These are phyloP conservation scores for Nigrospora sphaerica DNA, from an alignment of 2,329 filamentous ascomycete genomes.

Conservation along the genomic window DNA sequence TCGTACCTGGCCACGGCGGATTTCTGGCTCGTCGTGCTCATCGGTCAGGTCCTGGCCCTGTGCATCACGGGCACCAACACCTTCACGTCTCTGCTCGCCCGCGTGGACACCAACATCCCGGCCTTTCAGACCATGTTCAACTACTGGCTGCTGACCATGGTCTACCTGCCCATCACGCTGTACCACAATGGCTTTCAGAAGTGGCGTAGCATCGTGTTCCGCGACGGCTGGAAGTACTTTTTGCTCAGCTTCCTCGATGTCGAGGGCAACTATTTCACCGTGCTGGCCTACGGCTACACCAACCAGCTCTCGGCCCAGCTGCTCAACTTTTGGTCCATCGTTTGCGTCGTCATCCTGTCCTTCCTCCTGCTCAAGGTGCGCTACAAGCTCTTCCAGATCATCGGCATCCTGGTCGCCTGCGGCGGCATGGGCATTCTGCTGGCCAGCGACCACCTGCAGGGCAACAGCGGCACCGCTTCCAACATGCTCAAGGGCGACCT, in stretches of 20 bases:
- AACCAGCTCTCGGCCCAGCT: constrained; percentile 89
- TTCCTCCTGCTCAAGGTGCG: constrained; percentile 79
- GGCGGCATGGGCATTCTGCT: constrained; percentile 85
- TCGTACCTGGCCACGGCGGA: constrained; percentile 76
- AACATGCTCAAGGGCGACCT: constrained; percentile 85
- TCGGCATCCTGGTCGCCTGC: constrained; percentile 83
- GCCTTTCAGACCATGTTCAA: constrained; percentile 96
- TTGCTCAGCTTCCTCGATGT: constrained; percentile 92
- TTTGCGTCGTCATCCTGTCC: constrained; percentile 80
- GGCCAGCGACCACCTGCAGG: constrained; percentile 78
- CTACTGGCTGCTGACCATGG: constrained; percentile 73
- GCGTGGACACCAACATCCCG: constrained; percentile 68
- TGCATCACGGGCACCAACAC: constrained; percentile 93
- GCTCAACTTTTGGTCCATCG: constrained; percentile 98
- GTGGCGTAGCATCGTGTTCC: constrained; percentile 56
- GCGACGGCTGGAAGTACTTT: constrained; percentile 88
- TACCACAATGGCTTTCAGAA: constrained; percentile 70
- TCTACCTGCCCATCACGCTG: constrained; percentile 76
- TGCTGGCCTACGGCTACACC: constrained; percentile 87
- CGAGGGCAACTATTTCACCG: constrained; percentile 96
- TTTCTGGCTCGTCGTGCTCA: constrained; percentile 75
- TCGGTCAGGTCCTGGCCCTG: constrained; percentile 80
- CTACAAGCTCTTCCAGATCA: constrained; percentile 79
- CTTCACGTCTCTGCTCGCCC: constrained; percentile 68
- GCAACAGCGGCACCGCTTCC: constrained; percentile 61